Conservation (phyloP, 495 filamentous ascomycete species). For the Usnea hakonensis region DNA sequence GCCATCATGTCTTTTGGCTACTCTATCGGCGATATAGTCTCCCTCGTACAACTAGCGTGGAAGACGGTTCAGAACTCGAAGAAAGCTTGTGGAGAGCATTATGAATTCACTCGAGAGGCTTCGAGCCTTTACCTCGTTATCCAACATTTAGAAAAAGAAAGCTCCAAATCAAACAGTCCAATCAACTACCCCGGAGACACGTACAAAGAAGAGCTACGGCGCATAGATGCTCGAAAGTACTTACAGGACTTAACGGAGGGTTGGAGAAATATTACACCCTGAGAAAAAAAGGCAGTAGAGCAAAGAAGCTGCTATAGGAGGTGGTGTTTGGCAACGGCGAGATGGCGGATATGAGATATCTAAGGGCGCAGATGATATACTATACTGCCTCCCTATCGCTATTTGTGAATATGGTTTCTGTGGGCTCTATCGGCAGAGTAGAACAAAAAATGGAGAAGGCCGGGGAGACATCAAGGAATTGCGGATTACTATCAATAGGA, state of each 20-base stretch:
- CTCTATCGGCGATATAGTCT: conserved; percentile 21
- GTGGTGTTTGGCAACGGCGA: conserved; percentile 11
- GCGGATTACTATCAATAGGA: conserved; percentile 15
- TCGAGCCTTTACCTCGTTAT: conserved; percentile 11
- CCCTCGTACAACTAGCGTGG: conserved; percentile 21
- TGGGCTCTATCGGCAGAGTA: conserved; percentile 13
- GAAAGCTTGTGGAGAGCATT: conserved; percentile 23
- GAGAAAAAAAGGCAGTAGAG: conserved; percentile 2
- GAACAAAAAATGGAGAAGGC: conserved; percentile 16
- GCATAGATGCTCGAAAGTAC: conserved; percentile 4
- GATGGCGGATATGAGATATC: conserved; percentile 4
- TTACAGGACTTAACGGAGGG: conserved; percentile 2
- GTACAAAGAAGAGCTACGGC: conserved; percentile 1
- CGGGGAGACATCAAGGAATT: conserved; percentile 16
- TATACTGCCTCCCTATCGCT: conserved; percentile 10
- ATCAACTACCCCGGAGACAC: background rate
- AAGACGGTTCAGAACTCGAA: conserved; percentile 13
- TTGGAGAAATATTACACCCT: conserved; percentile 16
- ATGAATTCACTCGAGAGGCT: conserved; percentile 16
- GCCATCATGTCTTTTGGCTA: conserved; percentile 26
- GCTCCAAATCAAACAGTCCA: background rate
- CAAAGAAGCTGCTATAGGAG: conserved; percentile 3
- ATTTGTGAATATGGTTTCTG: conserved; percentile 12
- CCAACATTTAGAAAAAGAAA: conserved; percentile 11
- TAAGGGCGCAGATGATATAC: conserved; percentile 11